A percentile compares a stretch with the other conserved stretches of the same genome.
Conservation (phyloP, 345 rosid genomes). For the Barbarea vulgaris region DNA sequence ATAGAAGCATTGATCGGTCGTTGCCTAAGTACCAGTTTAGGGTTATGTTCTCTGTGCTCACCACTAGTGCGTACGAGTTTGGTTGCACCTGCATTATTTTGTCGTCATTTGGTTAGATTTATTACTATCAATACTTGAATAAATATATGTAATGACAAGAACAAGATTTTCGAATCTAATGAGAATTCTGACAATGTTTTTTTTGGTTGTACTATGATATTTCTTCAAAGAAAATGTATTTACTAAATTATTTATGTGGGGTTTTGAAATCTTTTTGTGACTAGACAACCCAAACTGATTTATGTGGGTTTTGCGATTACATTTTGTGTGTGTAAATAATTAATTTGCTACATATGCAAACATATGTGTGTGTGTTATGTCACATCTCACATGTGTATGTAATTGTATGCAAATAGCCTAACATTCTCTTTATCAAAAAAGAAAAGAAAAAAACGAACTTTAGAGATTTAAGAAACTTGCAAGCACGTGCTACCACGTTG, state of each 20-base stretch:
- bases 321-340: too few relatives aligned
- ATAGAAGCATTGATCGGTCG: slow-evolving; percentile 87
- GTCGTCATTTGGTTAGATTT: background rate
- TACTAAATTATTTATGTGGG: background rate
- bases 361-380: background rate
- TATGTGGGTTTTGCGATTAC: background rate
- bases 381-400: background rate
- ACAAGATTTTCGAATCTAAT: background rate
- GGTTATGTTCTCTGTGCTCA: slow-evolving; percentile 93
- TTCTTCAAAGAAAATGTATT: background rate
- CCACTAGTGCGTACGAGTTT: slow-evolving; percentile 84
- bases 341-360: background rate
- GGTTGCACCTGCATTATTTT: slow-evolving; percentile 61
- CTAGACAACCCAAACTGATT: background rate
- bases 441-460: background rate
- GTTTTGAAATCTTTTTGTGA: background rate
- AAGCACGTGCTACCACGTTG: slow-evolving; percentile 35
- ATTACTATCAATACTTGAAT: background rate
- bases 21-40: slow-evolving; percentile 91
- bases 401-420: background rate
- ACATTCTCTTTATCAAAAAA: background rate
- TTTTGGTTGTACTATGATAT: background rate
- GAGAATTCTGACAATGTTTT: background rate
- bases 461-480: background rate
- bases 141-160: background rate